Evolutionary conservation across 371 early-diverging fungal species (phyloP).

Genomic region (Mucor saturninus): DNA sequence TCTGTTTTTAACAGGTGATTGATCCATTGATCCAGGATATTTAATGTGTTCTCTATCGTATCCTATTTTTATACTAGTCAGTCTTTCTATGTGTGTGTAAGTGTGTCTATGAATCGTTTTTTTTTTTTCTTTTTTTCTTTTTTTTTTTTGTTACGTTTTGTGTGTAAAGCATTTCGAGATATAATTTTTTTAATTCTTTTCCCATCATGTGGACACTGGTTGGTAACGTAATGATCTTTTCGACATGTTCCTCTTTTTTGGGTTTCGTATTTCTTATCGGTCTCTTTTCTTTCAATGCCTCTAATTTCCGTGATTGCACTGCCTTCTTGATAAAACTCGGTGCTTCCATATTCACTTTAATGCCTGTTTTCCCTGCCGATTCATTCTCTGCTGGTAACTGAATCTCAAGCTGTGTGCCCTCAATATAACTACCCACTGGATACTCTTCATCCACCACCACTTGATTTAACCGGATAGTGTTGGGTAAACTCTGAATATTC

Average conservation of each 20-base stretch:
- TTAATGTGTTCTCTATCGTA: conserved; percentile 5
- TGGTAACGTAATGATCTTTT: conserved; percentile 12
- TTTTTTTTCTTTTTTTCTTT: background rate
- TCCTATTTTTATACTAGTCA: background rate
- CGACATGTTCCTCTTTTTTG: background rate
- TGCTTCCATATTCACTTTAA: background rate
- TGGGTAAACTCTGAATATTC: conserved; percentile 10
- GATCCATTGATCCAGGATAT: conserved; percentile 15
- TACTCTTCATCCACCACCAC: conserved; percentile 1
- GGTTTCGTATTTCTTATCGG: background rate
- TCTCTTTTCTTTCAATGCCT: background rate
- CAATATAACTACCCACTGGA: conserved; percentile 5
- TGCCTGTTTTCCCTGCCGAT: background rate
- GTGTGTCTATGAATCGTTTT: background rate
- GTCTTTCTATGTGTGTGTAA: too few species aligned
- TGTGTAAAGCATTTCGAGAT: conserved; percentile 24
- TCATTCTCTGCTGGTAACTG: background rate
- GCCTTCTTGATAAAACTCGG: conserved; percentile 7
- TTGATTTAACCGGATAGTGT: background rate
- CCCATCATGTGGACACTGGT: conserved; percentile 12
- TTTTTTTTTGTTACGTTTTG: conserved; percentile 14
- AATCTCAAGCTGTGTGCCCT: background rate
- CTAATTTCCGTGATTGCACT: too few species aligned
- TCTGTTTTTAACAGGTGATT: conserved; percentile 5
- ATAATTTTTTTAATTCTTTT: conserved; percentile 18